Conservation (phyloP, 495 filamentous ascomycete genomes). For the Neurospora cerealis region DNA sequence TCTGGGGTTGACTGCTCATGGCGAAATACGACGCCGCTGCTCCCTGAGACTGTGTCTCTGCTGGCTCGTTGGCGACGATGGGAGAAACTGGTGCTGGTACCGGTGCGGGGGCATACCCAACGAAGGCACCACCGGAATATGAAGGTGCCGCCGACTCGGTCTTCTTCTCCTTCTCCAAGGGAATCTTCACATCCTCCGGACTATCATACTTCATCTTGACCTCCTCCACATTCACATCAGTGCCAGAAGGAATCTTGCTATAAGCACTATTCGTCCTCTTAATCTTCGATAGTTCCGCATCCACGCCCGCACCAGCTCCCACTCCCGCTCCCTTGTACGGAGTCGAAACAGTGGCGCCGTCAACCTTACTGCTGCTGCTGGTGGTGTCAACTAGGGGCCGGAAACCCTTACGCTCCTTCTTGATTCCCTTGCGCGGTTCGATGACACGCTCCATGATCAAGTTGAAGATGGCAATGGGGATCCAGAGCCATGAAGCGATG, state of each 20-base stretch:
- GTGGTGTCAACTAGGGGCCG: neutral
- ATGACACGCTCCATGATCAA: neutral
- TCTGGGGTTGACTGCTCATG: neutral
- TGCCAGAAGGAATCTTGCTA: neutral
- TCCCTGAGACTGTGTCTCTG: neutral
- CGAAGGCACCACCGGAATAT: neutral
- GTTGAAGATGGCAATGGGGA: neutral
- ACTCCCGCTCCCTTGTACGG: neutral
- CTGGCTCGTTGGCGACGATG: neutral
- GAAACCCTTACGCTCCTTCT: neutral
- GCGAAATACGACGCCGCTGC: neutral
- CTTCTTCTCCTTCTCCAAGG: neutral
- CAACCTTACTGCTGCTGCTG: neutral
- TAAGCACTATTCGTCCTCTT: neutral
- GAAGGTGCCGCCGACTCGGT: neutral
- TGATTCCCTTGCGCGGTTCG: neutral
- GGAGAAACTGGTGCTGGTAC: neutral
- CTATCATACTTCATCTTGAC: neutral
- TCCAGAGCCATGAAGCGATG: conserved; percentile 1
- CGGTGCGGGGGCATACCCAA: neutral
- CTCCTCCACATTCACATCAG: neutral
- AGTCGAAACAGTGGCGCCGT: neutral
- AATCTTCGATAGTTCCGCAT: neutral
- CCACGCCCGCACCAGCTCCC: neutral
- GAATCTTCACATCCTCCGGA: neutral